Conservation (phyloP, 257 asterid species). For the Ilex aquifolium region DNA sequence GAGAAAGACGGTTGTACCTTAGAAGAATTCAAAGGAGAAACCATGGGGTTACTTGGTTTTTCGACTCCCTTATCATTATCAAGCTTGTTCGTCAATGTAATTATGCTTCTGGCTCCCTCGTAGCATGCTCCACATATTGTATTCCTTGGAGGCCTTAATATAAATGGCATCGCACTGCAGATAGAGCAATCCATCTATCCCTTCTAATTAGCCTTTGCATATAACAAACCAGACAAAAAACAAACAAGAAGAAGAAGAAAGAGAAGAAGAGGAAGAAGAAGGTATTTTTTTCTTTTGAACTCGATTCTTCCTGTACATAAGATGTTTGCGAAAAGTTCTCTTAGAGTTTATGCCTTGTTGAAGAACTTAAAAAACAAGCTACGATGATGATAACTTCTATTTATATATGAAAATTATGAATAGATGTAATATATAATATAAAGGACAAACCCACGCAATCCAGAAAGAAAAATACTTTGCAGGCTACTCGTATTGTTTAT, state of each 20-base stretch:
- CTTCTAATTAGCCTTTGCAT: neutral
- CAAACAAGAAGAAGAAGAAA: neutral
- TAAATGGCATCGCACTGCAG: slow-evolving; percentile 76
- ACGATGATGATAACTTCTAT: slow-evolving; percentile 30
- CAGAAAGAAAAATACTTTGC: too few relatives aligned
- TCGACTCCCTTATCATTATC: slow-evolving; percentile 43
- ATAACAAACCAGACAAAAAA: slow-evolving; percentile 3
- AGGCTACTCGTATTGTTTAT: neutral
- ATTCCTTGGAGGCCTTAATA: slow-evolving; percentile 82
- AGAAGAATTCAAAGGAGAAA: slow-evolving; percentile 40
- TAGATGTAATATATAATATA: slow-evolving; percentile 20
- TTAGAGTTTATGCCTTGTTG: slow-evolving; percentile 16
- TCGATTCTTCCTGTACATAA: neutral
- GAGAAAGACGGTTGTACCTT: slow-evolving; percentile 36
- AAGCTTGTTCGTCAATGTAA: slow-evolving; percentile 51
- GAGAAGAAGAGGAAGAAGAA: neutral
- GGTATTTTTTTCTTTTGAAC: neutral
- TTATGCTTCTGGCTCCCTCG: slow-evolving; percentile 74
- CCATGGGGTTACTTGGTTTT: slow-evolving; percentile 18
- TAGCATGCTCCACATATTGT: slow-evolving; percentile 82
- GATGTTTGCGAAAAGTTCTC: neutral
- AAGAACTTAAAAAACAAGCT: slow-evolving; percentile 32
- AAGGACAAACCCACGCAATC: too few relatives aligned
- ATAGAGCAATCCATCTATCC: slow-evolving; percentile 75
- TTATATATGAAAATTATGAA: slow-evolving; percentile 4